Evolutionary conservation across 2,329 filamentous ascomycete genomes (phyloP).

Genomic region (Trichothecium roseum): DNA sequence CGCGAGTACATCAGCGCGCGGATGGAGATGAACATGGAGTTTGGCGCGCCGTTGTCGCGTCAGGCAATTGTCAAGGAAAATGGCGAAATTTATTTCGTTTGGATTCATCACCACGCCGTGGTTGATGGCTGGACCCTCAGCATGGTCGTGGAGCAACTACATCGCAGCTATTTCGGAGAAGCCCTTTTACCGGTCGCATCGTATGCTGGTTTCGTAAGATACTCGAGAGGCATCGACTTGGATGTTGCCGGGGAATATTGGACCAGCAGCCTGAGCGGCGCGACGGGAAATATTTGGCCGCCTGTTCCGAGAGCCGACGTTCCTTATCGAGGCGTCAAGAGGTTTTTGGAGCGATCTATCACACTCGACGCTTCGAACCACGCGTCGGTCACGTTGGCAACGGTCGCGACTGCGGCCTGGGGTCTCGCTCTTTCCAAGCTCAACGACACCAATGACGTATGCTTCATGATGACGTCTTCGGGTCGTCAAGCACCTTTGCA

Average conservation of each 20-base stretch:
- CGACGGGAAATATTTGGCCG: too few species aligned
- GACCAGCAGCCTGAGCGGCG: neutral
- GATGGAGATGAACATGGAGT: conserved; percentile 3
- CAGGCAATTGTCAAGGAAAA: conserved; percentile 6
- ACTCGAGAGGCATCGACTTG: neutral
- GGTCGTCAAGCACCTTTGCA: conserved; percentile 8
- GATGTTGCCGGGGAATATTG: neutral
- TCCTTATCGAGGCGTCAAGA: too few species aligned
- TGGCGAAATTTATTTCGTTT: conserved; percentile 9
- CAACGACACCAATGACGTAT: conserved; percentile 21
- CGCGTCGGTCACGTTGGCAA: conserved; percentile 8
- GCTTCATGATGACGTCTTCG: conserved; percentile 15
- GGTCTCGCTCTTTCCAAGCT: conserved; percentile 15
- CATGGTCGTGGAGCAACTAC: conserved; percentile 2
- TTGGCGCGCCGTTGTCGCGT: conserved; percentile 6
- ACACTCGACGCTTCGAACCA: too few species aligned
- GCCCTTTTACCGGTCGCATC: conserved; percentile 9
- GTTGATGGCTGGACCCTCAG: conserved; percentile 14
- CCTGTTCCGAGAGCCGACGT: too few species aligned
- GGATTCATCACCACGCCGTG: conserved; percentile 15
- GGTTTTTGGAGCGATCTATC: too few species aligned
- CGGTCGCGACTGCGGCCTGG: conserved; percentile 16
- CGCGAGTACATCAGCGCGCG: neutral
- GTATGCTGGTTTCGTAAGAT: neutral
- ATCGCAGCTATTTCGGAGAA: neutral